Evolutionary conservation across 257 asterid species (phyloP), one percentile per base, ranked within the genome.

Genomic region (Avicennia marina): DNA sequence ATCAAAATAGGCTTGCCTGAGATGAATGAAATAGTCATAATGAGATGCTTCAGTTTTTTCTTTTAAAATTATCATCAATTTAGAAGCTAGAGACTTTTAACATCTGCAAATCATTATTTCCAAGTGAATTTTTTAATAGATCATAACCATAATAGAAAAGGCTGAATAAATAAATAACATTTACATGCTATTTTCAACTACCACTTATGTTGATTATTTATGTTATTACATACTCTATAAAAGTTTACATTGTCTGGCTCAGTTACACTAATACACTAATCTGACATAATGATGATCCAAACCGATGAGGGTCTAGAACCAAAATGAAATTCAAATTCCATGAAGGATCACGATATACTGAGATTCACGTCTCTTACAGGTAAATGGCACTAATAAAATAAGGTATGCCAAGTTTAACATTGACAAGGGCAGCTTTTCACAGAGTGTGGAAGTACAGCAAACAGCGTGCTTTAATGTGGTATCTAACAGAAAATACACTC

Each of bases 71-170:
- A 12, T 11, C 43, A 50, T n/a, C 39, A 21, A 29, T 4, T 29
- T 24, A 25, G 16, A 40, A 26, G 47, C 24, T 41, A 52, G 62
- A 22, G n/a, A n/a, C n/a, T 43, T 56, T 45, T 43, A 19, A 52
- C 62, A 33, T 53, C 48, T 21, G 66, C 56, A 33, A 38, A 58
- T 36, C 46, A 42, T 31, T 41, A 21, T 46, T 57, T 33, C 38
- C 33, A 41, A 16, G 19, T 19, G 26, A 25, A 4, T 7, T 42
- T 9, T 2, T 42, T 11, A 58, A 33, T 26, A 21, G 31, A 36
- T 39, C 39, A 11, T 39, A 13, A 13, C 33, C 24, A 12, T 20
- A 24, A n/a, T 47, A 64, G 53, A 32, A 46, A 44, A 1, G 29
- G 45, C 42, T 21, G 15, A 42, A 25, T 19, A 63, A 36, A 26